phyloP scores from a whole-genome alignment of 169 alveolate genomes.

The Babesia ovata region DNA sequence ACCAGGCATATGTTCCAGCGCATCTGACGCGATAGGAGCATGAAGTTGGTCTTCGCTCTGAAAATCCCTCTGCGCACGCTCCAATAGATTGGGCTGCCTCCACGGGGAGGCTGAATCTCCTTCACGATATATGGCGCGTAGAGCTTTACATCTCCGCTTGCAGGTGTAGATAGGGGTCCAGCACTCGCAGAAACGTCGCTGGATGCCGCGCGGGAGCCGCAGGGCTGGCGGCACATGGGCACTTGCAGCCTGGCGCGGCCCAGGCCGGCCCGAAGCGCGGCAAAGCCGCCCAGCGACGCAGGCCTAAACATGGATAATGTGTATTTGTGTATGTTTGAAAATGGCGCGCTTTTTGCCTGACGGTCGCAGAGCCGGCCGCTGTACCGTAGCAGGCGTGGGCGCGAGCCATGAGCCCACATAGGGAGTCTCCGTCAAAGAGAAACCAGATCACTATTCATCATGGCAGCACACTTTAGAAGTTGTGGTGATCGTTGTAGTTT shows the following conservation, averaged over 20 bases:
- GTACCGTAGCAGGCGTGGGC: too few species aligned
- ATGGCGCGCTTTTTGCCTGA: background rate
- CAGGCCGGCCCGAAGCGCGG: constrained; percentile 24
- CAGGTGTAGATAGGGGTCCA: constrained; percentile 5
- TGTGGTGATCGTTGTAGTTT: too few species aligned
- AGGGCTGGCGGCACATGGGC: background rate
- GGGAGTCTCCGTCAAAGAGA: too few species aligned
- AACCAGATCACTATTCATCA: too few species aligned
- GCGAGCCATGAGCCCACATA: too few species aligned
- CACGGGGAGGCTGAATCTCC: constrained; percentile 70
- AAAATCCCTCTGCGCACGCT: constrained; percentile 51
- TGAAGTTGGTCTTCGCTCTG: constrained; percentile 43
- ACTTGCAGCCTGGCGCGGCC: background rate
- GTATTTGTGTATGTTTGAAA: background rate
- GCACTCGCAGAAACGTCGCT: background rate
- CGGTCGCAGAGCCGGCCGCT: background rate
- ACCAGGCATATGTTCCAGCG: constrained; percentile 69
- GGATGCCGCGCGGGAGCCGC: constrained; percentile 8
- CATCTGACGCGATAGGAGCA: constrained; percentile 58
- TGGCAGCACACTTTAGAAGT: too few species aligned
- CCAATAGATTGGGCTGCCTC: constrained; percentile 79
- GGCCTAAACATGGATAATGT: constrained; percentile 6
- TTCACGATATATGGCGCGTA: constrained; percentile 58
- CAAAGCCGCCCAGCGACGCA: constrained; percentile 23
- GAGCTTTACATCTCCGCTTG: constrained; percentile 28